Base-by-base conservation (phyloP, 2,329 filamentous ascomycete species). In the Microsporum canis region DNA sequence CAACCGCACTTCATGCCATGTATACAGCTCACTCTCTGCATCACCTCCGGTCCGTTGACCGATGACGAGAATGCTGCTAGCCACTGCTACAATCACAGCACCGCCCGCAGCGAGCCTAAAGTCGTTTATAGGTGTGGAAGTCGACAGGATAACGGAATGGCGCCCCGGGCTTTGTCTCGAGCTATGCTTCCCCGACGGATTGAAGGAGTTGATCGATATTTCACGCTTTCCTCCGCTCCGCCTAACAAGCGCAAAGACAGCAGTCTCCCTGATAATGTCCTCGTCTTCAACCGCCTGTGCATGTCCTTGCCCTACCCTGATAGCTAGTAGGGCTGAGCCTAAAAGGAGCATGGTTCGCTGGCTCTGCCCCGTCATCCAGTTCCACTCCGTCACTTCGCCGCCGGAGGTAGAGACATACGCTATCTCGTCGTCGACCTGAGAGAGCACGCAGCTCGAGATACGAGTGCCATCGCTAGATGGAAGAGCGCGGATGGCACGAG, bases 401-500 rank as follows among this genome's bases (percentile, higher is more conserved):
- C 71, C 72, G 14, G 74, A 76, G 29, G 78, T 81, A 45, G 80
- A 78, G 47, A 84, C 75, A 65, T 82, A 82, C 5, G 85, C 68
- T 55, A 79, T 71, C 68, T 82, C 72, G 63, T 78, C 66, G 71
- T 84, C 76, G 57, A 70, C 68, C 34, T 76, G 74, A 60, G 79
- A 85, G 36, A 84, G 66, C 23, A 77, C 76, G 67, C 79, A 84
- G 29, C 78, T 77, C 27, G 78, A 73, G 27, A 86, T 75, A 5
- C 45, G 27, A 77, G 72, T 67, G 73, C 70, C 66, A 77, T 75
- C 72, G 33, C 86, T 76, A n/a, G 53, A 64, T 10, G 82, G 76
- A 57, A 96, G 86, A 61, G 85, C 84, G 66, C 89, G 85, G 53
- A 89, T 79, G 27, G 95, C 82, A 57, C 95, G 82, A 1, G 94